Base-by-base conservation (phyloP, 164 flowering plant genomes). In the Nymphaea colorata region DNA sequence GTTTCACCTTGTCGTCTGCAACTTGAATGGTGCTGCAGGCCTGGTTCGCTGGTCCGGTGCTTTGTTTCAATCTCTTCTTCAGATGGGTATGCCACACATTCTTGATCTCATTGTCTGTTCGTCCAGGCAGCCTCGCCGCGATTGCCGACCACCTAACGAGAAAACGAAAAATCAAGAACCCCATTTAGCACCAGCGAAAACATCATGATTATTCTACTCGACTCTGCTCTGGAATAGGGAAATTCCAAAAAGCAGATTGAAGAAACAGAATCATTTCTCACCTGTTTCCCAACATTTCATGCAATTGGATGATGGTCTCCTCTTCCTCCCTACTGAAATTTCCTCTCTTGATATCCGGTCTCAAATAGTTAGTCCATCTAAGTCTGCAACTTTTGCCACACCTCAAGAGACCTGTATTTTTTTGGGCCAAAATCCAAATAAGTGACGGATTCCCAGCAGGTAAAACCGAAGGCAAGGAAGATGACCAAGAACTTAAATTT, bases 381-480 rank as follows among this genome's bases (percentile, higher is more conserved):
- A 79, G 75, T 74, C 79, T 74, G 77, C 81, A 79, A 72, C 81
- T 79, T 75, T 79, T 79, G 47, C 81, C 81, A 71, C 81, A 79
- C 60, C 81, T 76, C 66, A 76, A 68, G 16, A 79, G 71, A 6
- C 81, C 81, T 78, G 75, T 55, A 66, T 12, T 10, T 6, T 10
- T 51, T 51, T 51, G 57, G 36, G 36, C 57, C 8, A 51, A 45
- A 5, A 51, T 15, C 8, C 57, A 10, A 8, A 51, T 51, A 25
- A 25, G 36, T 25, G 36, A 25, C 36, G 36, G 36, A 25, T 25
- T 25, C 36, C 36, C 57, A 42, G 36, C 59, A 41, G 62, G 12
- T 4, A 53, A n/a, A 59, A 42, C 6, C n/a, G 16, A 44, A 43
- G 57, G n/a, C 10, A 70, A 6, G 14, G 41, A 42, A 11, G 8